These are phyloP conservation scores for Nephelium lappaceum DNA, from an alignment of 345 rosid species.

Conservation along the genomic window DNA sequence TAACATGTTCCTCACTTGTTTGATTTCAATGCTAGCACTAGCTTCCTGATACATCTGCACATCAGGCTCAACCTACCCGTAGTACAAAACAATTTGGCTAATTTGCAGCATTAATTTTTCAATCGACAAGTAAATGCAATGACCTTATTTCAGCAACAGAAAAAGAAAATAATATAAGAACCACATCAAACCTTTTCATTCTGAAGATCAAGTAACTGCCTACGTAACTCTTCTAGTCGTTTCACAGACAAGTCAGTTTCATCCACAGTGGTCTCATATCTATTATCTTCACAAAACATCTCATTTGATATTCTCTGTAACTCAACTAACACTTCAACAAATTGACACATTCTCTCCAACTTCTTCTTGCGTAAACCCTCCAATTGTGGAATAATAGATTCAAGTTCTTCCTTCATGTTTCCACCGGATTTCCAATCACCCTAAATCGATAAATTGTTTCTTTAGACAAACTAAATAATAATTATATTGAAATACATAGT, in stretches of 20 bases:
- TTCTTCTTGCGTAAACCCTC: constrained; percentile 51
- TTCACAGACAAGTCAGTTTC: constrained; percentile 53
- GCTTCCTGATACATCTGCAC: background rate
- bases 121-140: background rate
- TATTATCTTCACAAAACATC: constrained; percentile 41
- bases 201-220: constrained; percentile 46
- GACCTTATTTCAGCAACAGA: constrained; percentile 4
- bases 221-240: constrained; percentile 53
- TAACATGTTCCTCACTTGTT: background rate
- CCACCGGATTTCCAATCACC: constrained; percentile 38
- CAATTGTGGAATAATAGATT: constrained; percentile 39
- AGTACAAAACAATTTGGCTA: background rate
- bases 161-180: no score
- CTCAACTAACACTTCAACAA: constrained; percentile 47
- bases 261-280: constrained; percentile 33
- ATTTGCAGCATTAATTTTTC: background rate
- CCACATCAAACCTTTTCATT: constrained; percentile 55
- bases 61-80: no score
- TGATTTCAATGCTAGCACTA: background rate
- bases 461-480: background rate
- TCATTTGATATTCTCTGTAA: constrained; percentile 51
- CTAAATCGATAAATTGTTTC: constrained; percentile 25
- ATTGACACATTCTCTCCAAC: constrained; percentile 46
- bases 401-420: constrained; percentile 52
- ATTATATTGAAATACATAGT: background rate